A percentile compares a stretch with the other conserved stretches of the same genome.
Conservation (phyloP, 1,284 basidiomycete species). For the Rhizopogon hawkerae region DNA sequence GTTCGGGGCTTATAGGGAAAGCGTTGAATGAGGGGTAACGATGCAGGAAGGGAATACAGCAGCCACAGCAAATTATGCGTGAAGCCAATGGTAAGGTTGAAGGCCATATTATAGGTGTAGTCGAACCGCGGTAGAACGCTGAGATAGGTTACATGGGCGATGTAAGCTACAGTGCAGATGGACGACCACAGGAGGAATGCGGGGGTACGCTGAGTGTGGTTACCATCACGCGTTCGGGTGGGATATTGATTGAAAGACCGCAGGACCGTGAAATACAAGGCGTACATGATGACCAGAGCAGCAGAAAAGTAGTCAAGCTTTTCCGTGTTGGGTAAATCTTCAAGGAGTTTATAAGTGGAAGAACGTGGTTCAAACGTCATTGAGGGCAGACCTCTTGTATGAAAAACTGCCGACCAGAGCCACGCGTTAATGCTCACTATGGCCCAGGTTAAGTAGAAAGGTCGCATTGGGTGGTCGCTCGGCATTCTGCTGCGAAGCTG, state of each 20-base stretch:
- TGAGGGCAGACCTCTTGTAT: slow-evolving; percentile 67
- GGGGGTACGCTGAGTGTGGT: slow-evolving; percentile 4
- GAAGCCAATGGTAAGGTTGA: slow-evolving; percentile 73
- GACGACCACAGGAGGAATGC: slow-evolving; percentile 33
- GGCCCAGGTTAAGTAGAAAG: slow-evolving; percentile 65
- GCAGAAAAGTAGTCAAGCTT: slow-evolving; percentile 95
- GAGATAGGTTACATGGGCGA: slow-evolving; percentile 74
- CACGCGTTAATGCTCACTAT: slow-evolving; percentile 82
- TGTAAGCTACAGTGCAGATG: slow-evolving; percentile 44
- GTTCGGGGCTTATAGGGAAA: slow-evolving; percentile 45
- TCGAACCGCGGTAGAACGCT: slow-evolving; percentile 76
- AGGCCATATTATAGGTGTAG: slow-evolving; percentile 91
- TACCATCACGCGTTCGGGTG: slow-evolving; percentile 10
- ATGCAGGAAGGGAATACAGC: slow-evolving; percentile 55
- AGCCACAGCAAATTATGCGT: slow-evolving; percentile 85
- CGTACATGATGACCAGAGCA: slow-evolving; percentile 70
- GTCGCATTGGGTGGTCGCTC: slow-evolving; percentile 57
- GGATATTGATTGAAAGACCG: slow-evolving; percentile 76
- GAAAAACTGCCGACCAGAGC: slow-evolving; percentile 90
- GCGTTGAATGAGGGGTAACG: slow-evolving; percentile 39
- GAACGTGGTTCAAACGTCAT: slow-evolving; percentile 1
- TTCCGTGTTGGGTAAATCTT: slow-evolving; percentile 82
- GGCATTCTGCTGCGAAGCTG: slow-evolving; percentile 46
- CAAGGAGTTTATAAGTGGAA: neutral
- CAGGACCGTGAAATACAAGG: slow-evolving; percentile 65